Base-by-base conservation (phyloP, 2,329 filamentous ascomycete genomes). In the Neofusicoccum kwambonambiense region DNA sequence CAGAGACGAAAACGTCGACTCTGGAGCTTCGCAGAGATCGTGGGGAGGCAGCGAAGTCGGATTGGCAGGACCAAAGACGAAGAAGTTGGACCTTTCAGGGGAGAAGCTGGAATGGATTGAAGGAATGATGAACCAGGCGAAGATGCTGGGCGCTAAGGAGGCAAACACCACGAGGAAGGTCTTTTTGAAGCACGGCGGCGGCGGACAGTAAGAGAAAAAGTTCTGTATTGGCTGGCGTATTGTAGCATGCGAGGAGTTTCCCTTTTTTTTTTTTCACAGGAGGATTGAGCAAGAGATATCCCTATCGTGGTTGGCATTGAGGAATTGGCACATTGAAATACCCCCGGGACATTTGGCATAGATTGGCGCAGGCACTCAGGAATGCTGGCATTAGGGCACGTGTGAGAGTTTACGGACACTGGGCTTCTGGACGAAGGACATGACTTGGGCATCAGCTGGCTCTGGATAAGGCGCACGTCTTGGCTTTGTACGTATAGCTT, bases 51-150 rank as follows among this genome's bases (percentile, higher is more conserved):
- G 73, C 19, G 77, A 79, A 65, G 82, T 92, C 6, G 90, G 90
- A 4, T 85, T 93, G 56, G 89, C 90, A 0, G 90, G 90, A 0
- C 90, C 90, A 1, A 86, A 84, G 52, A 82, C 84, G 41, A 89
- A 86, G 75, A 86, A 84, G 68, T 7, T 85, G 83, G 73, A 90
- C 87, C 79, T 90, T 22, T 78, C 87, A 64, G 87, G 89, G 64
- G 89, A 93, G 76, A 91, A 89, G 72, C 83, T 87, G 65, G 87
- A 89, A 44, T 95, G 91, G 91, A 90, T 95, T 9, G 89, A 93
- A 75, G 91, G 88, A 67, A 90, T 95, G 80, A 89, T 92, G 78
- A 89, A 91, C 72, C 90, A 91, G 73, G 91, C 93, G 45, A 86
- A 89, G 66, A 83, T 88, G 52, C 90, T 87, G 11, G 44, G 56